Evolutionary conservation across 2,329 filamentous ascomycete species (phyloP).

Genomic region (Ceratocystis cubensis): DNA sequence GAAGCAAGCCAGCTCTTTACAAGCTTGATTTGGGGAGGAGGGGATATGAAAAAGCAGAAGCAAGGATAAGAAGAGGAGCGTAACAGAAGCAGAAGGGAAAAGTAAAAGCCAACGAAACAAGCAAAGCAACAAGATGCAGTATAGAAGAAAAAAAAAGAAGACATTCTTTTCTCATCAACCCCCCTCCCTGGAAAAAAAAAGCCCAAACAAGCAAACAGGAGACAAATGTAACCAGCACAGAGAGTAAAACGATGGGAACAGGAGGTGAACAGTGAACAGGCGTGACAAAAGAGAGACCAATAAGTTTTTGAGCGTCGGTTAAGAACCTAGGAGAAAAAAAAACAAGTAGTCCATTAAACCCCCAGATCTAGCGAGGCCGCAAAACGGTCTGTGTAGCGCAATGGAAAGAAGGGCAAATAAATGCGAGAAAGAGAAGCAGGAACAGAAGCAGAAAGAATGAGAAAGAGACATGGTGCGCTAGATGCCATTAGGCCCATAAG

Average conservation of each 20-base stretch:
- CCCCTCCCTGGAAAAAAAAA: too few relatives aligned
- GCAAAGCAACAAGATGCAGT: not conserved
- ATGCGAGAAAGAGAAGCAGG: not conserved
- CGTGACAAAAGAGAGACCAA: not conserved
- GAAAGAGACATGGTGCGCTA: slow-evolving; percentile 1
- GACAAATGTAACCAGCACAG: too few relatives aligned
- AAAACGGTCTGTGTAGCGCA: not conserved
- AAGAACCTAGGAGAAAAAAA: not conserved
- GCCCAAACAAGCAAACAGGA: too few relatives aligned
- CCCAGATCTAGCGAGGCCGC: not conserved
- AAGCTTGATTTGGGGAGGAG: too few relatives aligned
- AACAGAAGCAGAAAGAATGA: not conserved
- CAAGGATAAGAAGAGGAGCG: too few relatives aligned
- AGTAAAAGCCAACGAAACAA: not conserved
- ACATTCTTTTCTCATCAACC: too few relatives aligned
- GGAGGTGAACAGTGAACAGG: not conserved
- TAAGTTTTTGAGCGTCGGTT: too few relatives aligned
- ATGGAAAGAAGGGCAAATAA: not conserved
- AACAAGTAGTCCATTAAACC: not conserved
- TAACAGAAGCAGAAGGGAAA: not conserved
- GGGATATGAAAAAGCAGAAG: too few relatives aligned
- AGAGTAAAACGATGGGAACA: not conserved
- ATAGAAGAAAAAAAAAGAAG: not conserved
- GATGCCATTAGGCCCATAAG: not conserved
- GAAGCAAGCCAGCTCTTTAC: not conserved